Evolutionary conservation across 1,139 yeast species (phyloP).

Genomic region (Suhomyces maxii): DNA sequence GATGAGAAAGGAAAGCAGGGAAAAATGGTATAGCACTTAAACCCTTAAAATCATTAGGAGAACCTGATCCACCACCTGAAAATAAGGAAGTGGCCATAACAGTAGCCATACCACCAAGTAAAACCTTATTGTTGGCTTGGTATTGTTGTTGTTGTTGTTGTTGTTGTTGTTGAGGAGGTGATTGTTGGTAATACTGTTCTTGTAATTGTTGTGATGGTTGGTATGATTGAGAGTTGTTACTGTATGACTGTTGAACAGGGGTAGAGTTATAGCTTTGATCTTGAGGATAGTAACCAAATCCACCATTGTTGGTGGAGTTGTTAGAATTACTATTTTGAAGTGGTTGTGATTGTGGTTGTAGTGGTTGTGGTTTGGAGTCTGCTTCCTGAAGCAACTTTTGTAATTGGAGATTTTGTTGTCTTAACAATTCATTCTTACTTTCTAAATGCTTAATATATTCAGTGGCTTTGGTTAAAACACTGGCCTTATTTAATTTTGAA

Average conservation of each 20-base stretch:
- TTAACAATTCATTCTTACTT: slow-evolving; percentile 57
- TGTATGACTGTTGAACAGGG: slow-evolving; percentile 21
- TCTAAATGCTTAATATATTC: slow-evolving; percentile 88
- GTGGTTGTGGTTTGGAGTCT: slow-evolving; percentile 9
- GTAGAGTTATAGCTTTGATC: slow-evolving; percentile 23
- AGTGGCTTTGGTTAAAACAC: slow-evolving; percentile 83
- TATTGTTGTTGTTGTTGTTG: slow-evolving; percentile 9
- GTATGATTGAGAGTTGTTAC: slow-evolving; percentile 8
- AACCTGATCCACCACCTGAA: slow-evolving; percentile 27
- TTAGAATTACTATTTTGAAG: slow-evolving; percentile 1
- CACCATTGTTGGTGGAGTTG: slow-evolving; percentile 4
- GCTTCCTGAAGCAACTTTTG: slow-evolving; percentile 34
- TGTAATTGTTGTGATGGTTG: slow-evolving; percentile 9
- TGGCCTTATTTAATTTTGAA: slow-evolving; percentile 81
- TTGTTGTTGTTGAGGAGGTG: slow-evolving; percentile 6
- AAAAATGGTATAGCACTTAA: slow-evolving; percentile 38
- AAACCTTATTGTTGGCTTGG: slow-evolving; percentile 26
- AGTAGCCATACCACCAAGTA: slow-evolving; percentile 59
- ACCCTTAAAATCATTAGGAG: slow-evolving; percentile 38
- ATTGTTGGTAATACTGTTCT: slow-evolving; percentile 22
- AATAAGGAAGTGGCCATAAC: slow-evolving; percentile 51
- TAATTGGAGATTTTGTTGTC: slow-evolving; percentile 54
- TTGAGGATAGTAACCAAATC: slow-evolving; percentile 27
- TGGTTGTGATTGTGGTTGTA: slow-evolving; percentile 7
- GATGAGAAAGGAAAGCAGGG: slow-evolving; percentile 25